Conservation (phyloP, 2,329 filamentous ascomycete genomes). For the Botrytis medusae region DNA sequence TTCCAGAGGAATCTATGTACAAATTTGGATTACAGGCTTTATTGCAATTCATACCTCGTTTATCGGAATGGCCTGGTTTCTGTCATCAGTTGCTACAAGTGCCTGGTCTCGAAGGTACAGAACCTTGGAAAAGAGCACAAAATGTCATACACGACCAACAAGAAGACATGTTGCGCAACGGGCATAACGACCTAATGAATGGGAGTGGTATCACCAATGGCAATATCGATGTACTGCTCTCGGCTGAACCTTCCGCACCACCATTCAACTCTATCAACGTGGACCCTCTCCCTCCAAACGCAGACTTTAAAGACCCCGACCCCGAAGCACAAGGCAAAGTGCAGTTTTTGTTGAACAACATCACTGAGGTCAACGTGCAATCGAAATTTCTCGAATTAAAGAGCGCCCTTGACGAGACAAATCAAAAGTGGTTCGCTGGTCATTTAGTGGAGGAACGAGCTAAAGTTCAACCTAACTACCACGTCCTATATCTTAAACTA, state of each 20-base stretch:
- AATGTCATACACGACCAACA: constrained; percentile 72
- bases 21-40: constrained; percentile 96
- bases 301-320: constrained; percentile 76
- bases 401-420: constrained; percentile 72
- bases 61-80: constrained; percentile 94
- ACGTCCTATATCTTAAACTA: constrained; percentile 87
- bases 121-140: constrained; percentile 79
- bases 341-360: constrained; percentile 93
- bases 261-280: constrained; percentile 79
- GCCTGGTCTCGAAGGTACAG: constrained; percentile 77
- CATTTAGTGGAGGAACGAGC: constrained; percentile 95
- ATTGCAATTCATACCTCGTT: constrained; percentile 78
- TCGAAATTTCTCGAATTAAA: constrained; percentile 81
- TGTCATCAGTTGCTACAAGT: constrained; percentile 83
- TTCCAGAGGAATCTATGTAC: constrained; percentile 87
- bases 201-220: constrained; percentile 66
- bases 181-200: constrained; percentile 43
- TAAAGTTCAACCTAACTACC: constrained; percentile 96
- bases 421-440: constrained; percentile 94
- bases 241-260: constrained; percentile 59
- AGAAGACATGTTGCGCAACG: constrained; percentile 57
- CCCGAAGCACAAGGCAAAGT: constrained; percentile 89
- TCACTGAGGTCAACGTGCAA: constrained; percentile 84
- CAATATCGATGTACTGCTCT: constrained; percentile 60
- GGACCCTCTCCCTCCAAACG: constrained; percentile 63